Evolutionary conservation across 2,329 filamentous ascomycete genomes (phyloP).

Genomic region (Pseudogymnoascus sp.): DNA sequence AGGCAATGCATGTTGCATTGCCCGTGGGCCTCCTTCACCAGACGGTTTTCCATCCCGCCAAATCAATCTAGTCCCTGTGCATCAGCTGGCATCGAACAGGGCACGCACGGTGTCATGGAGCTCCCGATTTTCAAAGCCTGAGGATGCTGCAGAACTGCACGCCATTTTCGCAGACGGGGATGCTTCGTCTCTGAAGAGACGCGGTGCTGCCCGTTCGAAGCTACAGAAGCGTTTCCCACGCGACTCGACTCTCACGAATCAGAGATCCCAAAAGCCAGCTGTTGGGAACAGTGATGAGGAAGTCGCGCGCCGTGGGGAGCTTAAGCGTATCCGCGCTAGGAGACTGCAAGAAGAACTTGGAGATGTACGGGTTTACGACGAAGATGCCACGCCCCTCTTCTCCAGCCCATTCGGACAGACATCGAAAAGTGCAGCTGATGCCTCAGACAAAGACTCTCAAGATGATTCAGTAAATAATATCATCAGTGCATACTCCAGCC

Average conservation of each 20-base stretch:
- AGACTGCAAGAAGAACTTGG: conserved; percentile 51
- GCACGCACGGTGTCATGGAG: conserved; percentile 13
- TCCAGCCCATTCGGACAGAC: conserved; percentile 12
- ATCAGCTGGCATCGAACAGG: conserved; percentile 11
- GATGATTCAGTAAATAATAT: conserved; percentile 14
- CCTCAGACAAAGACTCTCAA: conserved; percentile 11
- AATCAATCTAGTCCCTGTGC: conserved; percentile 10
- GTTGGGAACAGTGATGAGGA: conserved; percentile 44
- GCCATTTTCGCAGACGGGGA: conserved; percentile 25
- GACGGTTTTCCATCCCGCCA: conserved; percentile 23
- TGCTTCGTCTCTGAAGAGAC: conserved; percentile 35
- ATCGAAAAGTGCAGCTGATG: not conserved
- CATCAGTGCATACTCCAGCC: conserved; percentile 16
- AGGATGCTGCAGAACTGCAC: conserved; percentile 20
- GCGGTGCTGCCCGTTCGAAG: conserved; percentile 38
- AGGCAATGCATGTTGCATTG: conserved; percentile 22
- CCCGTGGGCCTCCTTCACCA: conserved; percentile 25
- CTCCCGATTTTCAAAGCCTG: conserved; percentile 19
- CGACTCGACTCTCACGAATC: conserved; percentile 32
- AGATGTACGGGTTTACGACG: conserved; percentile 35
- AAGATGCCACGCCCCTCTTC: conserved; percentile 27
- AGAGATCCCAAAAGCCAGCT: conserved; percentile 33
- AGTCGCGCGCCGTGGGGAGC: conserved; percentile 45
- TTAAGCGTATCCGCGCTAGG: conserved; percentile 46
- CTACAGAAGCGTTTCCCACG: conserved; percentile 38